phyloP scores from a whole-genome alignment of 768 basidiomycete species.

The Russula emetica region DNA sequence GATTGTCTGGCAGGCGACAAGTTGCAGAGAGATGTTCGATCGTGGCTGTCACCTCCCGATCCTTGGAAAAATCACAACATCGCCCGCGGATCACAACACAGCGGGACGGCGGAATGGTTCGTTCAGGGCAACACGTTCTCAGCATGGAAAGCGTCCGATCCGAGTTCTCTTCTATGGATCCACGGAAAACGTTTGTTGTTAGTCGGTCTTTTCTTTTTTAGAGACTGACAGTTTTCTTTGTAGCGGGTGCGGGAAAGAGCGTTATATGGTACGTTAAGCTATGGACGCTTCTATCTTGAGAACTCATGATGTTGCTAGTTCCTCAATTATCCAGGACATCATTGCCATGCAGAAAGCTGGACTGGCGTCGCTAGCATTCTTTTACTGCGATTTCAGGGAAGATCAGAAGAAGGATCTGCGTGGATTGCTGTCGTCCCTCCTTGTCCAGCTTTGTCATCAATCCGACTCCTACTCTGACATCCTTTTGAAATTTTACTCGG shows the following conservation, averaged over 20 bases:
- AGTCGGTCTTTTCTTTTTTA: too few species aligned
- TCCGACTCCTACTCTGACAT: background rate
- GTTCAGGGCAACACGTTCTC: too few species aligned
- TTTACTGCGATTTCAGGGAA: background rate
- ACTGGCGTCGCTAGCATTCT: background rate
- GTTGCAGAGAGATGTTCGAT: too few species aligned
- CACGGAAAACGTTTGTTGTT: too few species aligned
- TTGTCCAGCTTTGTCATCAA: background rate
- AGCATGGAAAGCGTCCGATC: too few species aligned
- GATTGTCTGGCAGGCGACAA: too few species aligned
- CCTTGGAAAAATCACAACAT: too few species aligned
- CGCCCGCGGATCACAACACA: too few species aligned
- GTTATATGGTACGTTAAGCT: background rate
- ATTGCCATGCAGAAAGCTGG: background rate
- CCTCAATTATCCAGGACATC: background rate
- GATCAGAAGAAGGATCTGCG: background rate
- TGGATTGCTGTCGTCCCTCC: background rate
- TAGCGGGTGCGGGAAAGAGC: background rate
- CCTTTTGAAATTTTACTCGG: background rate
- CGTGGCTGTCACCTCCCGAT: too few species aligned
- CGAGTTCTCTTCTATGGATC: too few species aligned
- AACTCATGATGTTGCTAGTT: background rate
- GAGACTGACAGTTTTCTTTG: background rate
- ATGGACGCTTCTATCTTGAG: background rate
- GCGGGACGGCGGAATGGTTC: too few species aligned